phyloP scores from a whole-genome alignment of 139 green algal species.

The Chlamydomonas applanata region DNA sequence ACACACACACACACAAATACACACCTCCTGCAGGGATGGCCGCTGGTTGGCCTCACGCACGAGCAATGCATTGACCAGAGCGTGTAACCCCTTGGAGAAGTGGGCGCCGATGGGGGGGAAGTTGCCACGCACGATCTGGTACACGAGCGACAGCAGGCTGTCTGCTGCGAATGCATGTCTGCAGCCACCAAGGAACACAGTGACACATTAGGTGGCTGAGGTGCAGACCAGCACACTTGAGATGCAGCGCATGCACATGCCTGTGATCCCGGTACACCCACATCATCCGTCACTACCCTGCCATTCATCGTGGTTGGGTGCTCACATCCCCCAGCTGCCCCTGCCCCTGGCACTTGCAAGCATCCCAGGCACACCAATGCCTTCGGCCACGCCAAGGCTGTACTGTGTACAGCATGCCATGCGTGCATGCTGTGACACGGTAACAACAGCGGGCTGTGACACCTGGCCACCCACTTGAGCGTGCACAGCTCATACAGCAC shows the following conservation, averaged over 20 bases:
- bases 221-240: neutral
- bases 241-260: neutral
- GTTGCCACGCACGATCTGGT: conserved; percentile 64
- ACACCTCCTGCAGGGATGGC: conserved; percentile 48
- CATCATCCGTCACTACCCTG: no score
- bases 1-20: neutral
- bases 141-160: conserved; percentile 60
- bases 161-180: conserved; percentile 70
- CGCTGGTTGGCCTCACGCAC: conserved; percentile 33
- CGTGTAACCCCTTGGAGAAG: conserved; percentile 35
- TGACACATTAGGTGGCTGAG: neutral
- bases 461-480: conserved; percentile 61
- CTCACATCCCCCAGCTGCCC: no score
- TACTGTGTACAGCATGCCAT: no score
- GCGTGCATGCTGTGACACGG: no score
- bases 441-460: no score
- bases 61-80: conserved; percentile 52
- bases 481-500: conserved; percentile 84
- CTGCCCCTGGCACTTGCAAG: no score
- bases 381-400: no score
- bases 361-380: no score
- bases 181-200: neutral
- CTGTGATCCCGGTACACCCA: neutral
- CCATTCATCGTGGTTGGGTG: no score
- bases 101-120: conserved; percentile 48